These are phyloP conservation scores for Arthrobotrys conoides DNA, from an alignment of 2,329 filamentous ascomycete genomes.

Conservation along the genomic window DNA sequence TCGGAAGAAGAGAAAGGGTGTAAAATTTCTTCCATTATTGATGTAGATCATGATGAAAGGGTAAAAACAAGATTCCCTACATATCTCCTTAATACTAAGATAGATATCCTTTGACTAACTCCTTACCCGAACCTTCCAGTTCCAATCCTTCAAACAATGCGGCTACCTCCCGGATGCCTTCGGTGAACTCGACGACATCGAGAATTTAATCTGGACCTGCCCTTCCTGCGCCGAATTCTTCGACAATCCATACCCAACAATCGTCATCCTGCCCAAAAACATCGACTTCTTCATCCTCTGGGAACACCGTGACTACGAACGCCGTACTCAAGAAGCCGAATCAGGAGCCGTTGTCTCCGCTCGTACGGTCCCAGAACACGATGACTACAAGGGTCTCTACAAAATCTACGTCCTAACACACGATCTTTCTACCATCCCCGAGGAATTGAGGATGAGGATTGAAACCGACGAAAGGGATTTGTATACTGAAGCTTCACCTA, in stretches of 20 bases:
- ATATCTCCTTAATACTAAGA: neutral
- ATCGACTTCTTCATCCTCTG: constrained; percentile 12
- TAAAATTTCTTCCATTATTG: neutral
- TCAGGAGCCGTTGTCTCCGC: neutral
- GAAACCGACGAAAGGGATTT: neutral
- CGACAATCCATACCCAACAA: neutral
- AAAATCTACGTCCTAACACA: constrained; percentile 9
- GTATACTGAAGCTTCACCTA: constrained; percentile 10
- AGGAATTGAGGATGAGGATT: neutral
- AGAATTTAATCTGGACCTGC: constrained; percentile 5
- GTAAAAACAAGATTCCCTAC: neutral
- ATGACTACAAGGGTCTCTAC: neutral
- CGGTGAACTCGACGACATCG: neutral
- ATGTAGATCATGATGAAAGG: neutral
- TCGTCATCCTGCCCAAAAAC: neutral
- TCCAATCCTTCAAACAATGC: neutral
- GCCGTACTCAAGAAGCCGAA: neutral
- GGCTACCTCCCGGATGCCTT: constrained; percentile 10
- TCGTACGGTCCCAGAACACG: constrained; percentile 19
- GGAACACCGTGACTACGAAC: constrained; percentile 24
- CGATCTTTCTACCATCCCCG: neutral
- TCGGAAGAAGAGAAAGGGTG: neutral
- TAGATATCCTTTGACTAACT: neutral
- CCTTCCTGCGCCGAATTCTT: neutral
- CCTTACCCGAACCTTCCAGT: neutral